Evolutionary conservation across 345 rosid species (phyloP).

Genomic region (Syzygium grande): DNA sequence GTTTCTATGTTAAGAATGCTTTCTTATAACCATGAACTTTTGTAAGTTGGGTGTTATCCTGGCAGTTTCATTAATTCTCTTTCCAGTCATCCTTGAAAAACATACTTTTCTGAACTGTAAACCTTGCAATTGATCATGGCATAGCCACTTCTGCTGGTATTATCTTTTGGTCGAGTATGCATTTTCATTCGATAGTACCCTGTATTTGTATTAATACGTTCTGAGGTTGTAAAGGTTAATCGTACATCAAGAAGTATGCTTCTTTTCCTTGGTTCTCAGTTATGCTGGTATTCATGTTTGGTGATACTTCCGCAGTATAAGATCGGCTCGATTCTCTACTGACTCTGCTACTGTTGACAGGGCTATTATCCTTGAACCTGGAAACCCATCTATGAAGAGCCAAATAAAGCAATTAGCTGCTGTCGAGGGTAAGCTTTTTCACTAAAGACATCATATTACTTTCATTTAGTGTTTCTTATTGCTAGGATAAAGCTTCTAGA

Average conservation of each 20-base stretch:
- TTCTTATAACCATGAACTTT: neutral
- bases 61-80: neutral
- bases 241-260: neutral
- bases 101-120: neutral
- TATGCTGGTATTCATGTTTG: neutral
- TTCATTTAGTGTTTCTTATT: neutral
- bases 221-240: neutral
- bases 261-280: neutral
- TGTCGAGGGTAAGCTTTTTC: conserved; percentile 57
- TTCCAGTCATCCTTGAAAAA: neutral
- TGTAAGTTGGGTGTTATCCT: neutral
- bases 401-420: conserved; percentile 66
- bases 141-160: neutral
- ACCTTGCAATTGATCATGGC: neutral
- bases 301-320: neutral
- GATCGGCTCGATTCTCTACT: neutral
- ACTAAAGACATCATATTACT: neutral
- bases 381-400: conserved; percentile 63
- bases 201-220: neutral
- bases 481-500: neutral
- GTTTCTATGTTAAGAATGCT: neutral
- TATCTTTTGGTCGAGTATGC: neutral
- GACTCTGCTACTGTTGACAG: conserved; percentile 31
- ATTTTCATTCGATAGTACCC: neutral
- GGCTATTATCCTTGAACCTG: conserved; percentile 85